phyloP scores from a whole-genome alignment of 163 green algal species.

The Chlamydomonas reinhardtii region DNA sequence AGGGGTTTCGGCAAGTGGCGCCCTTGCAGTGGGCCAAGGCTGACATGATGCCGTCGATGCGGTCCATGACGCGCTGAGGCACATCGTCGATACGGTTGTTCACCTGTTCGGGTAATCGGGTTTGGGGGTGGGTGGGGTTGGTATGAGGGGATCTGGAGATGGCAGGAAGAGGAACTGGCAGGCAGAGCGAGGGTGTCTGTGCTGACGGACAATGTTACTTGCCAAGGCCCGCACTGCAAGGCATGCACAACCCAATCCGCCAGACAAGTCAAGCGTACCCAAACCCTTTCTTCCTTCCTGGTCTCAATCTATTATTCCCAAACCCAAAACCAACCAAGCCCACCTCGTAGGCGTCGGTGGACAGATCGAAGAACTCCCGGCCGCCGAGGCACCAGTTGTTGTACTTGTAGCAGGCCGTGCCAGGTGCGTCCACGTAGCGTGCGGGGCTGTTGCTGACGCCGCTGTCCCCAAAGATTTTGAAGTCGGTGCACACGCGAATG shows the following conservation, averaged over 20 bases:
- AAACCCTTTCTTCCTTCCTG: too few species aligned
- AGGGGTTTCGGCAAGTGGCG: background rate
- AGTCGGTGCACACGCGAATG: constrained; percentile 9
- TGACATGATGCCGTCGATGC: background rate
- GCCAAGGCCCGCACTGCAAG: too few species aligned
- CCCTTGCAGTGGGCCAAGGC: background rate
- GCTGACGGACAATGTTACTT: too few species aligned
- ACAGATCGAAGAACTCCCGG: constrained; percentile 1
- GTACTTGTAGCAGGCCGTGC: constrained; percentile 12
- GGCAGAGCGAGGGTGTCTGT: too few species aligned
- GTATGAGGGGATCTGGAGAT: background rate
- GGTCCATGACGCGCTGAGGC: background rate
- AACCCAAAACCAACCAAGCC: too few species aligned
- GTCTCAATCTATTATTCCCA: too few species aligned
- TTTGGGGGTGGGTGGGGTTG: background rate
- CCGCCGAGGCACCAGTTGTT: background rate
- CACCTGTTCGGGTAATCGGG: background rate
- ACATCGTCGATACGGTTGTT: background rate
- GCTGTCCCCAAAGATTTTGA: background rate
- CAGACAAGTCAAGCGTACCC: too few species aligned
- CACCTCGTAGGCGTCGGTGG: background rate
- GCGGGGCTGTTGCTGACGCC: background rate
- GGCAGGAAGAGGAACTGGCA: too few species aligned
- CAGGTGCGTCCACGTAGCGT: background rate
- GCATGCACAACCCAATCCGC: too few species aligned